Conservation (phyloP, 2,329 filamentous ascomycete species). For the Verticillium albo-atrum region DNA sequence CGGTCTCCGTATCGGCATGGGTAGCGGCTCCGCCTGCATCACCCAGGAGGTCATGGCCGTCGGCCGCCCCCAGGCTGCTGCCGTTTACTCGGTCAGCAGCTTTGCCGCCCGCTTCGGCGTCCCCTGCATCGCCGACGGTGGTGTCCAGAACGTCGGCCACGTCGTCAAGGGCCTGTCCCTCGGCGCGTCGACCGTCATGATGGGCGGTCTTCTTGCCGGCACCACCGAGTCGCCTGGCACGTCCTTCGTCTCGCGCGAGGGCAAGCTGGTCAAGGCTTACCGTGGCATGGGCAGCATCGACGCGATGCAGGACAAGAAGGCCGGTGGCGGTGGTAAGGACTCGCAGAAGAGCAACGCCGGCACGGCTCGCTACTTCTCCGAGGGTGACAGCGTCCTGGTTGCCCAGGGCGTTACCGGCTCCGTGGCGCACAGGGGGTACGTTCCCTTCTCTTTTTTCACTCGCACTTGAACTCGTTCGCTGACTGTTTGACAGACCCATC, state of each 20-base stretch:
- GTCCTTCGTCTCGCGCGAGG: slow-evolving; percentile 93
- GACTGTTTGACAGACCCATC: slow-evolving; percentile 56
- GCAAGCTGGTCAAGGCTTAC: slow-evolving; percentile 98
- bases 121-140: slow-evolving; percentile 95
- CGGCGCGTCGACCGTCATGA: slow-evolving; percentile 95
- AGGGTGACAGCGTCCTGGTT: slow-evolving; percentile 90
- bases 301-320: slow-evolving; percentile 99
- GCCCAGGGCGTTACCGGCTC: slow-evolving; percentile 93
- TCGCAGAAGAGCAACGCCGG: slow-evolving; percentile 83
- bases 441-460: slow-evolving; percentile 8
- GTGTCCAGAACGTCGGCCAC: slow-evolving; percentile 97
- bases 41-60: slow-evolving; percentile 99
- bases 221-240: slow-evolving; percentile 97
- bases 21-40: slow-evolving; percentile 95
- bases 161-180: slow-evolving; percentile 97
- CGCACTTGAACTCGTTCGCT: slow-evolving; percentile 16
- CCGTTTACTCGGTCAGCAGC: slow-evolving; percentile 82
- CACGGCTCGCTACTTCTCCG: slow-evolving; percentile 96
- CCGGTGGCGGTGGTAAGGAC: slow-evolving; percentile 67
- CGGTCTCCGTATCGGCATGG: slow-evolving; percentile 97
- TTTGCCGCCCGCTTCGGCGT: slow-evolving; percentile 94
- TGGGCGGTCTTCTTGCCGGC: slow-evolving; percentile 95
- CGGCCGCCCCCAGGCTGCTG: slow-evolving; percentile 88
- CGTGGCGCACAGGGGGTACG: slow-evolving; percentile 68
- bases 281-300: slow-evolving; percentile 98